Percentiles rank a stretch among this genome's conserved stretches.
Conservation (phyloP, 2,329 filamentous ascomycete genomes). For the Aspergillus chevalieri region DNA sequence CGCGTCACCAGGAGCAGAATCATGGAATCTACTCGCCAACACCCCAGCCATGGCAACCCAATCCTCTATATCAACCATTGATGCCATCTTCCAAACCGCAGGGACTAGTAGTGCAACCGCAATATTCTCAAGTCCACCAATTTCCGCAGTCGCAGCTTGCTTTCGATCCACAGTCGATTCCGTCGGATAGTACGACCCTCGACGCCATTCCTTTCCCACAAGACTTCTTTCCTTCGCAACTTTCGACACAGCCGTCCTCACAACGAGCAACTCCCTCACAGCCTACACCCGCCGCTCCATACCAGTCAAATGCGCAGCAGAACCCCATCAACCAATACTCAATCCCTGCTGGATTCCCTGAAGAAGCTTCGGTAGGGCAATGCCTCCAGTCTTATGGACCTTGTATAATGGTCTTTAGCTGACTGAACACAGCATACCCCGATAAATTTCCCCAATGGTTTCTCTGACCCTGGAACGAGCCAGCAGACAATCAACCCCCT, state of each 20-base stretch:
- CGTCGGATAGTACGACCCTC: conserved; percentile 27
- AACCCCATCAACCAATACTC: conserved; percentile 20
- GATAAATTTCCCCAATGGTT: conserved; percentile 28
- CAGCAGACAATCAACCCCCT: conserved; percentile 37
- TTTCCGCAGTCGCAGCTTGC: conserved; percentile 26
- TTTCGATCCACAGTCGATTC: conserved; percentile 23
- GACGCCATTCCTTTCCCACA: conserved; percentile 27
- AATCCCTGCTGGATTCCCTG: conserved; percentile 20
- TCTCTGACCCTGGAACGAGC: conserved; percentile 14
- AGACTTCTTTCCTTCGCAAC: conserved; percentile 26
- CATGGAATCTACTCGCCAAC: conserved; percentile 29
- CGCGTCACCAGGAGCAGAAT: conserved; percentile 19
- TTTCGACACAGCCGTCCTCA: conserved; percentile 20
- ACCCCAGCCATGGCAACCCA: conserved; percentile 29
- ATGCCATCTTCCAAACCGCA: conserved; percentile 20
- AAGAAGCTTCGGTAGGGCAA: conserved; percentile 19
- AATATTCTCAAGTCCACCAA: conserved; percentile 26
- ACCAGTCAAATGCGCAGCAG: conserved; percentile 12
- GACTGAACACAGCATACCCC: conserved; percentile 16
- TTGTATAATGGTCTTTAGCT: conserved; percentile 3
- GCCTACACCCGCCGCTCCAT: conserved; percentile 16
- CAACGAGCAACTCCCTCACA: conserved; percentile 15
- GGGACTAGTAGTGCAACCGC: conserved; percentile 20
- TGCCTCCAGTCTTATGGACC: neutral
- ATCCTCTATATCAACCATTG: conserved; percentile 22